Evolutionary conservation across 306 rosid genomes (phyloP).

Genomic region (Cucurbita pepo): DNA sequence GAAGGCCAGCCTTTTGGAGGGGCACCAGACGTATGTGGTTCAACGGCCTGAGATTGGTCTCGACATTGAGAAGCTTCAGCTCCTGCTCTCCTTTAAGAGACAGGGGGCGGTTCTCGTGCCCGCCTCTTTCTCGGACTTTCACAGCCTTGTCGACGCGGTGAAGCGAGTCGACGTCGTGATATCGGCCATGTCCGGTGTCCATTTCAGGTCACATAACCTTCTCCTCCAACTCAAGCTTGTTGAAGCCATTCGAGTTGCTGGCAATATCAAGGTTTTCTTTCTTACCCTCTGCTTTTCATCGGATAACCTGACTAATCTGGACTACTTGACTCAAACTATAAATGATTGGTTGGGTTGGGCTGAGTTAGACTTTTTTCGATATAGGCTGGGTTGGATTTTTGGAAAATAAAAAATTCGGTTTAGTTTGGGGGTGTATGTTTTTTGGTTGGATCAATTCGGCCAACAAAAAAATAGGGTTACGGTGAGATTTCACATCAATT

Average conservation of each 20-base stretch:
- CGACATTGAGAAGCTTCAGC: constrained; percentile 51
- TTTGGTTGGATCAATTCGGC: too few species aligned
- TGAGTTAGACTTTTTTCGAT: too few species aligned
- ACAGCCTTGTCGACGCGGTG: constrained; percentile 56
- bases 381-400: too few species aligned
- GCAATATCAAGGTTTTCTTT: constrained; percentile 44
- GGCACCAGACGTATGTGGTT: constrained; percentile 55
- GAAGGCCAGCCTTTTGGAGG: constrained; percentile 46
- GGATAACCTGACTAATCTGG: too few species aligned
- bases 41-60: constrained; percentile 56
- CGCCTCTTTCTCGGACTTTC: constrained; percentile 51
- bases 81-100: constrained; percentile 46
- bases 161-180: constrained; percentile 64
- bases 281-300: too few species aligned
- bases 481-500: too few species aligned
- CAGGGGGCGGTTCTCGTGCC: constrained; percentile 51
- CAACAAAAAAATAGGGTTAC: too few species aligned
- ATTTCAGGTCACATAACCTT: constrained; percentile 50
- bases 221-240: constrained; percentile 71
- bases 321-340: too few species aligned
- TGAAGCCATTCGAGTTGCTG: constrained; percentile 62
- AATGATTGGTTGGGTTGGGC: too few species aligned
- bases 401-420: too few species aligned
- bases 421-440: too few species aligned
- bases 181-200: constrained; percentile 67